These are phyloP conservation scores for Erysimum cheiri DNA, from an alignment of 441 rosid genomes.

Conservation along the genomic window DNA sequence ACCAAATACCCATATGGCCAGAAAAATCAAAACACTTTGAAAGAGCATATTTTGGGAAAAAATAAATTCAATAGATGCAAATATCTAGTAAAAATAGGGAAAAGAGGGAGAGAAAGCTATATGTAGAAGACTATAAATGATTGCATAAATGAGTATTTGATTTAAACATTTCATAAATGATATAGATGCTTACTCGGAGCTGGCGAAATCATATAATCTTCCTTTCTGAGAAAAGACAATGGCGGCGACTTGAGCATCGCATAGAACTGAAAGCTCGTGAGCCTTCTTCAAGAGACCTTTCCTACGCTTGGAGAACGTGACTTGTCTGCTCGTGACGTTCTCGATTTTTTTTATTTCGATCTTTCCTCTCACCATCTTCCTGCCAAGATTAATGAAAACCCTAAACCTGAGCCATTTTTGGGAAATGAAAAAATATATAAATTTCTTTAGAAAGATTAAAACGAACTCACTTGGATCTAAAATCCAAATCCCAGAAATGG, in stretches of 20 bases:
- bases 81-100: slow-evolving; percentile 18
- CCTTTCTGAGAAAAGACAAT: slow-evolving; percentile 66
- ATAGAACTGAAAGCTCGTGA: slow-evolving; percentile 65
- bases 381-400: slow-evolving; percentile 21
- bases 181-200: slow-evolving; percentile 50
- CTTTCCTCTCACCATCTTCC: slow-evolving; percentile 73
- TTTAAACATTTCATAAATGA: not conserved
- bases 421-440: not conserved
- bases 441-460: not conserved
- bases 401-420: not conserved
- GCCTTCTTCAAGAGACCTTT: slow-evolving; percentile 77
- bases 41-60: slow-evolving; percentile 1
- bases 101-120: not conserved
- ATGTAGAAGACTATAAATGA: not conserved
- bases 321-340: slow-evolving; percentile 66
- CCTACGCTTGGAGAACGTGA: slow-evolving; percentile 72
- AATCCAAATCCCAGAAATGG: slow-evolving; percentile 12
- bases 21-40: not conserved
- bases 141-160: not conserved
- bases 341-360: slow-evolving; percentile 65
- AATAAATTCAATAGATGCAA: not conserved
- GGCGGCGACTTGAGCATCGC: slow-evolving; percentile 74
- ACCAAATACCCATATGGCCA: not conserved
- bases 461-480: slow-evolving; percentile 1
- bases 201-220: slow-evolving; percentile 58